These are phyloP conservation scores for Debaryomyces castellii DNA, from an alignment of 805 yeast species.

Conservation along the genomic window DNA sequence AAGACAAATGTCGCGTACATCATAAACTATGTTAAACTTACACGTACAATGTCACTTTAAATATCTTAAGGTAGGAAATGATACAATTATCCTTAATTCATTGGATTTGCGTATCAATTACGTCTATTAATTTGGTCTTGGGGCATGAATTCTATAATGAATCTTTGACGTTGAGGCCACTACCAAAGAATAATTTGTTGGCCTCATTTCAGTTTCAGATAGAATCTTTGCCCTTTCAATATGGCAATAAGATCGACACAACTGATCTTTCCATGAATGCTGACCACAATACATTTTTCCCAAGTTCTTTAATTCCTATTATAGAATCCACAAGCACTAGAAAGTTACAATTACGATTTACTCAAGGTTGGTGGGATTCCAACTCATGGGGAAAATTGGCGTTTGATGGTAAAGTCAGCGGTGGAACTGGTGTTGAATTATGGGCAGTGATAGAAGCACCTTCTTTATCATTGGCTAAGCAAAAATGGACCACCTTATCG, in stretches of 20 bases:
- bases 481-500: constrained; percentile 69
- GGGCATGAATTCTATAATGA: constrained; percentile 51
- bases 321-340: constrained; percentile 63
- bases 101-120: background rate
- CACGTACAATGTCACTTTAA: background rate
- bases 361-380: constrained; percentile 95
- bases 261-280: background rate
- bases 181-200: constrained; percentile 68
- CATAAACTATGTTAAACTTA: background rate
- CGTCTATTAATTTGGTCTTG: background rate
- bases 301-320: constrained; percentile 78
- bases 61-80: background rate
- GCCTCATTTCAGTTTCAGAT: constrained; percentile 71
- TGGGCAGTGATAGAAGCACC: constrained; percentile 82
- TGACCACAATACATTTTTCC: constrained; percentile 67
- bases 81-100: background rate
- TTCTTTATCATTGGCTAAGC: constrained; percentile 51
- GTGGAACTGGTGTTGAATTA: constrained; percentile 94
- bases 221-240: constrained; percentile 46
- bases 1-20: background rate
- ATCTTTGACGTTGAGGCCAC: constrained; percentile 59
- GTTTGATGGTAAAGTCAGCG: constrained; percentile 64
- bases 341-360: constrained; percentile 80
- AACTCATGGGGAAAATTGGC: constrained; percentile 86
- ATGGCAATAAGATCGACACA: constrained; percentile 12